Base-by-base conservation (phyloP, 805 yeast genomes). In the Novakomyces olei region DNA sequence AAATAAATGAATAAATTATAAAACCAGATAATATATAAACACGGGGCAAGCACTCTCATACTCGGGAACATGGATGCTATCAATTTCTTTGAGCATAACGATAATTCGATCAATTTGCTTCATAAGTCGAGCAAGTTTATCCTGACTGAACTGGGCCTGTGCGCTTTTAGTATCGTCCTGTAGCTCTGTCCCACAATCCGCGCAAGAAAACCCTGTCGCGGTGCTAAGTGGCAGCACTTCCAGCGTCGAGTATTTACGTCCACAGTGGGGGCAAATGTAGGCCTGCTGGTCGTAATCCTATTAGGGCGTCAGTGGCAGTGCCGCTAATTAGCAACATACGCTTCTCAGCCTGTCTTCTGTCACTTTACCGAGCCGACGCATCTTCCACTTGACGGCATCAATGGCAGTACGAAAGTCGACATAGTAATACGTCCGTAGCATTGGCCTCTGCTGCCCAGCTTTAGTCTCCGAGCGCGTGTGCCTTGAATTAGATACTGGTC, bases 371-470 rank as follows among this genome's bases (percentile, higher is more conserved):
- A 88, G 64, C 30, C 77, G 68, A 50, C 85, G 93, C 37, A 85
- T 77, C 47, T 83, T 81, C 96, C 96, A 88, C 53, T 88, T 88
- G 48, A 88, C 70, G 3, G 94, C 70, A 54, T 88, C 98, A 26
- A 88, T 78, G 0, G 96, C 92, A 50, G 81, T 92, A 2, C 94
- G 79, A 48, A 67, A 69, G 47, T 80, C 93, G 34, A 85, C 72
- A 51, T 67, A 88, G 54, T 74, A 88, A 45, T 80, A 80, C 2
- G 85, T 75, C 44, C 83, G 65, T 17, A 72, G 65, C 30, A 72
- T 69, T 35, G 74, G 66, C 39, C 93, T 61, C 39, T 59, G 57
- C 36, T 65, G 63, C 3, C 66, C 69, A 37, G 67, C 75, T 39
- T 69, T 64, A 46, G 69, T 43, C 29, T 42, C 44, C 32, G 49